Base-by-base conservation (phyloP, 1,139 yeast species). In the Pichia sp. region DNA sequence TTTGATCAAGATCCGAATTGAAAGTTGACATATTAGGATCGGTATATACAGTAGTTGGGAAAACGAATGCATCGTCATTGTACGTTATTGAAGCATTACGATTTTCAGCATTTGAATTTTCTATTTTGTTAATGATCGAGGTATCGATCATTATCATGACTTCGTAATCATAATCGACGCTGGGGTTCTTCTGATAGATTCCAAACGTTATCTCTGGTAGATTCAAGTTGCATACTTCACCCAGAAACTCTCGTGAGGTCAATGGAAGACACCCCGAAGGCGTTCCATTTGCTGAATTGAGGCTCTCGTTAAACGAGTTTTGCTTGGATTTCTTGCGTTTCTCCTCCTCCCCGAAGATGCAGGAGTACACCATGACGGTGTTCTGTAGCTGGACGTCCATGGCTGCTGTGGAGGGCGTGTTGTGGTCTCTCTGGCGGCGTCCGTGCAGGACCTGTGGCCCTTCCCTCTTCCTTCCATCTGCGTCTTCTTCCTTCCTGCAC, bases 101-200 rank as follows among this genome's bases (percentile, higher is more conserved):
- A 15, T 33, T 18, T 9, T 21, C 24, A 18, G 9, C 4, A n/a
- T n/a, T 21, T 27, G 32, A n/a, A 17, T 4, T 18, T 38, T 36
- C 52, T 19, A 49, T 34, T 10, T 35, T 12, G 18, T 38, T 32
- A 18, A 46, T 33, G 3, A 43, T 27, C 21, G 19, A 39, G 1
- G 52, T 46, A 28, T 49, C 52, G 5, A 49, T 27, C n/a, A 49
- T 19, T 11, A 49, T 22, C 10, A 40, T 44, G 12, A 38, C 17
- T 12, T 42, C 43, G 27, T 49, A 49, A 28, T 44, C 48, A 12
- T 20, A 20, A 10, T 34, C 42, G 4, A 19, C 1, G 19, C 12
- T 22, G 17, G 24, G 27, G 18, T 18, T 30, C 15, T 49, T 49
- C 20, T 38, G 35, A 20, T 49, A 49, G 3, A 24, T 35, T 11